phyloP scores from a whole-genome alignment of 2,329 filamentous ascomycete genomes.

The Aspergillus aculeatinus region DNA sequence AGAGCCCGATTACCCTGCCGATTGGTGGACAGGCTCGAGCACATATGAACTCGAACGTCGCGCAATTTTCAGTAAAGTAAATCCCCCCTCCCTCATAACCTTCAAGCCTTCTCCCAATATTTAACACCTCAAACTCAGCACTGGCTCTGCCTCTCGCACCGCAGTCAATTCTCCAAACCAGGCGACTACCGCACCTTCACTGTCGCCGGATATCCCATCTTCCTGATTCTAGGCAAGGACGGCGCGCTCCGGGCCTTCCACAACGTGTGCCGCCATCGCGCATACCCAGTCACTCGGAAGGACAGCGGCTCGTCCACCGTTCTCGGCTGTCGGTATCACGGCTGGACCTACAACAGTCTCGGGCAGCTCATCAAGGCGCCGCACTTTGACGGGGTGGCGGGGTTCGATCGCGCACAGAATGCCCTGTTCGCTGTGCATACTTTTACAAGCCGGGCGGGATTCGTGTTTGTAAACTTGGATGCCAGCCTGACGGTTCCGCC shows the following conservation, averaged over 20 bases:
- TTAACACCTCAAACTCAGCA: conserved; percentile 20
- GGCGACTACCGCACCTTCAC: conserved; percentile 60
- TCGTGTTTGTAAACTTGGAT: conserved; percentile 31
- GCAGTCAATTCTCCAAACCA: conserved; percentile 49
- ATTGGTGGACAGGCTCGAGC: conserved; percentile 41
- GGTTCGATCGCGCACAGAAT: conserved; percentile 59
- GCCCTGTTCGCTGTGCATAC: conserved; percentile 48
- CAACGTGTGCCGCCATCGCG: conserved; percentile 62
- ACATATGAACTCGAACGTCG: conserved; percentile 51
- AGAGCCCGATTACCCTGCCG: conserved; percentile 43
- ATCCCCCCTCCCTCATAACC: background rate
- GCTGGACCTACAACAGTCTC: conserved; percentile 60
- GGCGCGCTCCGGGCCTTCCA: conserved; percentile 59
- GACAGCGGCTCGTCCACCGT: conserved; percentile 53
- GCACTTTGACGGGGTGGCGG: conserved; percentile 55
- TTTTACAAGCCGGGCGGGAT: conserved; percentile 21
- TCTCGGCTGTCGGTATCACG: conserved; percentile 61
- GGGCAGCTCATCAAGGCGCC: conserved; percentile 62
- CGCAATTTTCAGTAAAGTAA: conserved; percentile 51
- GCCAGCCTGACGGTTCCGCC: conserved; percentile 5
- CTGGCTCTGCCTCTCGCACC: conserved; percentile 39
- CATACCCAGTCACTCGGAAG: conserved; percentile 57
- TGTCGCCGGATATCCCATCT: conserved; percentile 57
- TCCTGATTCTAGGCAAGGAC: conserved; percentile 54
- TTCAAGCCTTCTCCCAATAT: background rate